Percentiles rank a stretch among this genome's conserved stretches.
Conservation (phyloP, 768 basidiomycete genomes). For the Kwoniella botswanensis region DNA sequence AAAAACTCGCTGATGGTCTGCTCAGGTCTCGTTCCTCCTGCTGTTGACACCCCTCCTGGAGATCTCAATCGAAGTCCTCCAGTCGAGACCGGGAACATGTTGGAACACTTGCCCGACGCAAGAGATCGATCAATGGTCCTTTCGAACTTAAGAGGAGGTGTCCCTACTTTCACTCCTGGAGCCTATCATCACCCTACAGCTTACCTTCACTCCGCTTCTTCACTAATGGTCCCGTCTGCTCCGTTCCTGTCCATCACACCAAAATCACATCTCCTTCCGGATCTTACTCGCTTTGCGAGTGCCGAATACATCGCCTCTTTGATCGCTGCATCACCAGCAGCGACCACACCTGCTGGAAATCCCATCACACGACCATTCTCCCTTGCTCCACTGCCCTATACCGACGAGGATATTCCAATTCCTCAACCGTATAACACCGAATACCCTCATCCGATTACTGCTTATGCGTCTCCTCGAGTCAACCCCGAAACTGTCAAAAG, state of each 20-base stretch:
- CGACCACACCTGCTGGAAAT: neutral
- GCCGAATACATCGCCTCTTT: conserved; percentile 7
- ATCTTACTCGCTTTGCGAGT: conserved; percentile 15
- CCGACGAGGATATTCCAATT: conserved; percentile 37
- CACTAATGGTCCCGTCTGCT: no score
- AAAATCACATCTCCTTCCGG: conserved; percentile 7
- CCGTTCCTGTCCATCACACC: neutral
- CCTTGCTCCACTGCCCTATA: conserved; percentile 33
- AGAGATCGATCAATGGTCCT: neutral
- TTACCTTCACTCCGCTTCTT: no score
- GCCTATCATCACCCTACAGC: no score
- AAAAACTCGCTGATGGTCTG: no score
- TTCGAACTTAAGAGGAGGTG: no score
- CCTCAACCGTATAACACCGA: conserved; percentile 48
- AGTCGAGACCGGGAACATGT: neutral
- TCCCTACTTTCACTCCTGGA: no score
- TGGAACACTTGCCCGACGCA: neutral
- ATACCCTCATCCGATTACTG: conserved; percentile 50
- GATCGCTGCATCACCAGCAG: conserved; percentile 9
- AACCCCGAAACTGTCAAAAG: conserved; percentile 33
- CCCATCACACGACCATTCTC: conserved; percentile 39
- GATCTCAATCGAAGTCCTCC: neutral
- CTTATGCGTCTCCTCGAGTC: conserved; percentile 49
- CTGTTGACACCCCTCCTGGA: no score
- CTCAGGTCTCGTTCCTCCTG: no score